Evolutionary conservation across 2,329 filamentous ascomycete genomes (phyloP), one percentile per base, ranked within the genome.

Genomic region (Aspergillus eucalypticola): DNA sequence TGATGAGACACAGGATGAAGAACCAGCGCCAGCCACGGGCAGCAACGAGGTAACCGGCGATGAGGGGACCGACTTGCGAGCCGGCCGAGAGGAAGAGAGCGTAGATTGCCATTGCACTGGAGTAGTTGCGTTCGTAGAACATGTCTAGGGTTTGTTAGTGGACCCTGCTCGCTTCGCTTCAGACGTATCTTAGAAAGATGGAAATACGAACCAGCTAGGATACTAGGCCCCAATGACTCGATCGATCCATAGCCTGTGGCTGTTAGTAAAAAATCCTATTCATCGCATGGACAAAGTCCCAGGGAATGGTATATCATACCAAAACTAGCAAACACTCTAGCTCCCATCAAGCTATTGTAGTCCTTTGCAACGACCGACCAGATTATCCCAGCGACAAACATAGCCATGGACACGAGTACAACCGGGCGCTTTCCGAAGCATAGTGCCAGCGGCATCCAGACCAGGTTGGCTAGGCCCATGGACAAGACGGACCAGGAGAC

Each of bases 1-100:
- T 58, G 39, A 76, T 76, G 3, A 69, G 59, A 49, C 69, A 72
- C 19, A 76, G 66, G 29, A 72, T 74, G 60, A 75, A 76, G 56
- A 73, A 75, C 73, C 73, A 77, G 11, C 75, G 64, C 75, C 75
- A 76, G n/a, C 75, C 75, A 29, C 64, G 65, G 10, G 68, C 65
- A 23, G 67, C 48, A 11, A 75, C 72, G 2, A 77, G 64, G 46
- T 69, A 76, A 2, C 74, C 74, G 2, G 71, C 71, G 42, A 76
- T 74, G 15, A 76, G 61, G 3, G 75, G 74, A 1, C 73, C 73
- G 25, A 76, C 63, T 57, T 75, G 73, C 2, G 73, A 73, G 1
- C 73, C 74, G 23, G 68, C 71, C 6, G 73, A 71, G 13, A 76
- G 66, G 35, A 67, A 73, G 3, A 72, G 64, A 2, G 73, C 66